phyloP scores from a whole-genome alignment of 1,284 basidiomycete genomes.

The Ceratobasidium sp. region DNA sequence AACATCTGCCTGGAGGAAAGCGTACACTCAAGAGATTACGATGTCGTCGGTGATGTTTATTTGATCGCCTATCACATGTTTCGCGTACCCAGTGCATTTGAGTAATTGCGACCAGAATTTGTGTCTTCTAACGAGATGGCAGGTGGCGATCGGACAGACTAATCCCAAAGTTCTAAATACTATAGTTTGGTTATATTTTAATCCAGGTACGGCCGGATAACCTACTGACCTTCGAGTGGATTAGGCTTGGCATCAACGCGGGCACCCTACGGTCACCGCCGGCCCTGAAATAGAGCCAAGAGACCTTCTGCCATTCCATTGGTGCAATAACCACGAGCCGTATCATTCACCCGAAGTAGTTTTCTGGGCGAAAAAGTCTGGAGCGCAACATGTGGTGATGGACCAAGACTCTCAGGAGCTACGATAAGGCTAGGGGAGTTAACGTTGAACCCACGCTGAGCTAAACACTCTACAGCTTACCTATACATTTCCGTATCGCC shows the following conservation, averaged over 20 bases:
- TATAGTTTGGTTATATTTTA: too few relatives aligned
- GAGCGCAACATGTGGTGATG: conserved; percentile 6
- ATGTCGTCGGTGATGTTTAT: not conserved
- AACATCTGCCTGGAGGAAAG: not conserved
- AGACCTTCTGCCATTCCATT: not conserved
- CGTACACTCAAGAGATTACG: not conserved
- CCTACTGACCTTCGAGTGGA: too few relatives aligned
- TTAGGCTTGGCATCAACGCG: too few relatives aligned
- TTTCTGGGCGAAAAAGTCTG: not conserved
- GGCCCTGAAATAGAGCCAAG: not conserved
- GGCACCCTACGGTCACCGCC: not conserved
- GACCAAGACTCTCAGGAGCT: not conserved
- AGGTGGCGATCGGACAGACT: too few relatives aligned
- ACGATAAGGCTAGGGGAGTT: not conserved
- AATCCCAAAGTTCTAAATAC: too few relatives aligned
- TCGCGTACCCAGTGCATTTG: not conserved
- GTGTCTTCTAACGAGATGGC: too few relatives aligned
- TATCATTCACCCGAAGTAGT: not conserved
- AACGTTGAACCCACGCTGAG: not conserved
- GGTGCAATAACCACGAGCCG: not conserved
- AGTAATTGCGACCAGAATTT: too few relatives aligned
- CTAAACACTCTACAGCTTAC: not conserved
- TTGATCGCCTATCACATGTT: not conserved
- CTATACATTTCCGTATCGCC: not conserved
- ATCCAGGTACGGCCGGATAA: too few relatives aligned